These are phyloP conservation scores for Backusella westeae DNA, from an alignment of 192 early-diverging fungal species.

Conservation along the genomic window DNA sequence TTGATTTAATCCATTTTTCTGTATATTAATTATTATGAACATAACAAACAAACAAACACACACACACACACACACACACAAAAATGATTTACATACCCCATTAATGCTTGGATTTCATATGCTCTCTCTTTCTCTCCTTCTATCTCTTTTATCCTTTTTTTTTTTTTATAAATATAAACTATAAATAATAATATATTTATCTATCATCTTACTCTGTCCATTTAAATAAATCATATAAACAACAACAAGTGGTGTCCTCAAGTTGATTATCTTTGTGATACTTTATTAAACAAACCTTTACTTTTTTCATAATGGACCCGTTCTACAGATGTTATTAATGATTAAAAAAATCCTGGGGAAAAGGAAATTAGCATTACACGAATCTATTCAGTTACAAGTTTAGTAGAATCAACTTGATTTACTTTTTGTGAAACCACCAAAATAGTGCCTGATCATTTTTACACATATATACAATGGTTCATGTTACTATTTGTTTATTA, in stretches of 20 bases:
- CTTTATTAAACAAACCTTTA: background rate
- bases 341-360: background rate
- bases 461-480: too few species aligned
- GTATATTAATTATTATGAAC: background rate
- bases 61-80: background rate
- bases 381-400: background rate
- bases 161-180: background rate
- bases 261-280: background rate
- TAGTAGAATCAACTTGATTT: background rate
- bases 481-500: too few species aligned
- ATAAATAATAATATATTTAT: background rate
- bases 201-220: background rate
- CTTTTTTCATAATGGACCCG: background rate
- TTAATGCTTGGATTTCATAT: background rate
- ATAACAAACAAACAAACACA: background rate
- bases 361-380: background rate
- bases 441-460: background rate
- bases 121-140: background rate
- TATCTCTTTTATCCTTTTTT: background rate
- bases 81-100: background rate
- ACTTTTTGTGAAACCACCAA: background rate
- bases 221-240: background rate
- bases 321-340: slow-evolving; percentile 1
- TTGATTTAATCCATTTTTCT: slow-evolving; percentile 52
- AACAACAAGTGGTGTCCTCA: background rate